Evolutionary conservation across 2,329 filamentous ascomycete species (phyloP).

Genomic region (Fusarium poae): DNA sequence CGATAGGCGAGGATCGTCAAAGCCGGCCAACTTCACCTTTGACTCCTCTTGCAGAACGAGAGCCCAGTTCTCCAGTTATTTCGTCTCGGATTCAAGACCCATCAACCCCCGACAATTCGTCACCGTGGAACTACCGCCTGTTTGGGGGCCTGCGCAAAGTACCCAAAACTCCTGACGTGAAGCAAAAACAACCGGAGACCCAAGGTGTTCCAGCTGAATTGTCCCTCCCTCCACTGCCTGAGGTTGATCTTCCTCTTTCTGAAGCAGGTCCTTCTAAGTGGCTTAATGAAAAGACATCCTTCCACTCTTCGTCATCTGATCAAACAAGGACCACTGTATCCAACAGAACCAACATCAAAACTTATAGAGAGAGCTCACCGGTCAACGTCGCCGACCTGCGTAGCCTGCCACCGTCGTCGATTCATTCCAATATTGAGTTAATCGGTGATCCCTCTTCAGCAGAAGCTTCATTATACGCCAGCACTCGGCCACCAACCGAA

Average conservation of each 20-base stretch:
- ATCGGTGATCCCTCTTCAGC: constrained; percentile 64
- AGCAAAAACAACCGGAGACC: constrained; percentile 55
- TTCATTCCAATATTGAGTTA: constrained; percentile 65
- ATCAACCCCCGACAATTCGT: constrained; percentile 43
- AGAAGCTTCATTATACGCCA: constrained; percentile 56
- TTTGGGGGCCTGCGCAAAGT: constrained; percentile 69
- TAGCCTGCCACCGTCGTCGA: constrained; percentile 58
- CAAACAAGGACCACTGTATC: constrained; percentile 60
- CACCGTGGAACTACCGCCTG: constrained; percentile 68
- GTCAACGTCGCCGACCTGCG: constrained; percentile 53
- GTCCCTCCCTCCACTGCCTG: constrained; percentile 51
- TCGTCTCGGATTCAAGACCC: constrained; percentile 31
- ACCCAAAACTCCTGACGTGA: constrained; percentile 54
- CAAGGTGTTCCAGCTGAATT: constrained; percentile 46
- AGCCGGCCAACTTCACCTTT: constrained; percentile 64
- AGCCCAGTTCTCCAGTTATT: constrained; percentile 42
- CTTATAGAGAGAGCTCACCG: constrained; percentile 63
- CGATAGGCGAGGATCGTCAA: constrained; percentile 62
- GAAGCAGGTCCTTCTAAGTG: constrained; percentile 35
- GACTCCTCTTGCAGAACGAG: constrained; percentile 61
- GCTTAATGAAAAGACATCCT: constrained; percentile 43
- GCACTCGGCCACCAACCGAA: constrained; percentile 52
- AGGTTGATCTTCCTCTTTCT: constrained; percentile 42
- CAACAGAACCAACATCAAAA: constrained; percentile 67
- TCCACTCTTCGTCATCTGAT: constrained; percentile 49